Percentiles rank a stretch among this genome's conserved stretches.
phyloP scores from a whole-genome alignment of 2,329 filamentous ascomycete species.

The Nothomitra cinnamomea region DNA sequence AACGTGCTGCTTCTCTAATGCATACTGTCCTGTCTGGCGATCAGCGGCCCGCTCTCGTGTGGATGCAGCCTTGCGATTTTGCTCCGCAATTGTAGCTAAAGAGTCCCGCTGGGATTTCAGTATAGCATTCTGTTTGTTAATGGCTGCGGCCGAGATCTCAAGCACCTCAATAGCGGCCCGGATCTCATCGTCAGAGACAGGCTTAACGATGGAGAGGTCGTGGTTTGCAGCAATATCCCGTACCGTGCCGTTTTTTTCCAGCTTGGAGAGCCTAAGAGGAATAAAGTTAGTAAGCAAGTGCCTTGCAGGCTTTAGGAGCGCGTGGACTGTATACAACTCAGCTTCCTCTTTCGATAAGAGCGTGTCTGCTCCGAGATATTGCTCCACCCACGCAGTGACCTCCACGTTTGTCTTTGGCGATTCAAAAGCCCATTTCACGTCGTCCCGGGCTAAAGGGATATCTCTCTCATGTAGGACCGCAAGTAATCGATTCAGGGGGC shows the following conservation, averaged over 20 bases:
- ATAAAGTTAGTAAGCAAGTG: not conserved
- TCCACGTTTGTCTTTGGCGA: conserved; percentile 23
- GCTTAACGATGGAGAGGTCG: conserved; percentile 31
- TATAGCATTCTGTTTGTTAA: conserved; percentile 45
- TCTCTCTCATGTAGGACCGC: conserved; percentile 27
- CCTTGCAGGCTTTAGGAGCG: not conserved
- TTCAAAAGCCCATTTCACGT: conserved; percentile 30
- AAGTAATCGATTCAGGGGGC: conserved; percentile 23
- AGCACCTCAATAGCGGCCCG: conserved; percentile 44
- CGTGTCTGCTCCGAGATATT: conserved; percentile 28
- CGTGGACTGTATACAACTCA: conserved; percentile 20
- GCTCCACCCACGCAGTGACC: conserved; percentile 27
- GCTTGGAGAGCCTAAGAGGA: conserved; percentile 29
- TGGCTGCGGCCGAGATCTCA: conserved; percentile 44
- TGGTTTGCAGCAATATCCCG: conserved; percentile 28
- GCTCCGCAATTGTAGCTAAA: conserved; percentile 22
- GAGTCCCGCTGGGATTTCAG: conserved; percentile 46
- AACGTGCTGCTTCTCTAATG: conserved; percentile 4
- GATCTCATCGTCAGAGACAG: conserved; percentile 42
- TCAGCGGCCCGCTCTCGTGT: not conserved
- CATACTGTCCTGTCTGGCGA: not conserved
- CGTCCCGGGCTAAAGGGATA: conserved; percentile 26
- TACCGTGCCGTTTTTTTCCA: conserved; percentile 32
- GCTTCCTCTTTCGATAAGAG: conserved; percentile 32
- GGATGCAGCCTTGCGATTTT: not conserved